A percentile compares a stretch with the other conserved stretches of the same genome.
These are phyloP conservation scores for Tolypocladium capitatum DNA, from an alignment of 2,329 filamentous ascomycete genomes.

Conservation along the genomic window DNA sequence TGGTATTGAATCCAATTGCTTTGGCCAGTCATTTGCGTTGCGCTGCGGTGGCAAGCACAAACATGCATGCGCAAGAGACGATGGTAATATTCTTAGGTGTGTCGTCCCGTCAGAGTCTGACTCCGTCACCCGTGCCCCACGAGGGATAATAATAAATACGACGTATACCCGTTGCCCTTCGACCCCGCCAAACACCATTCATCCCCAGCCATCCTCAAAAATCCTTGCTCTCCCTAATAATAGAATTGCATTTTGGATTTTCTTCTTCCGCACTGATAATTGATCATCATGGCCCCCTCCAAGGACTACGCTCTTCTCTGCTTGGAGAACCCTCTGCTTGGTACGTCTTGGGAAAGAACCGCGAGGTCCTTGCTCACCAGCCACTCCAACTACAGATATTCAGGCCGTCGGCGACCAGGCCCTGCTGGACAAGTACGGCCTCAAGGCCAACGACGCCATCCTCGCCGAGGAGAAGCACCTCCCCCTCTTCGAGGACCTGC, in stretches of 20 bases:
- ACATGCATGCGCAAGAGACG: background rate
- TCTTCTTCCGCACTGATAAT: background rate
- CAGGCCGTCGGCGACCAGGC: slow-evolving; percentile 72
- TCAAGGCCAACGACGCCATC: slow-evolving; percentile 96
- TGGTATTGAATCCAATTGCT: background rate
- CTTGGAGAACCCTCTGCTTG: slow-evolving; percentile 94
- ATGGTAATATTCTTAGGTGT: background rate
- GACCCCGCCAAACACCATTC: background rate
- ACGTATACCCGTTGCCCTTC: background rate
- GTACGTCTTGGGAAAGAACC: slow-evolving; percentile 33
- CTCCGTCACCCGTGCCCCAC: too few relatives aligned
- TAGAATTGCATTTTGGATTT: background rate
- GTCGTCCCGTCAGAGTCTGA: background rate
- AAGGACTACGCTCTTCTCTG: slow-evolving; percentile 84
- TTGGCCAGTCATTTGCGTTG: background rate
- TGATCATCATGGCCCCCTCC: slow-evolving; percentile 49
- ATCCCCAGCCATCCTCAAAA: background rate
- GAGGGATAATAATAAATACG: too few relatives aligned
- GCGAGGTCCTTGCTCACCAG: background rate
- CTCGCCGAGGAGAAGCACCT: slow-evolving; percentile 87
- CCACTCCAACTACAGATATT: slow-evolving; percentile 53
- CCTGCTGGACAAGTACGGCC: slow-evolving; percentile 79
- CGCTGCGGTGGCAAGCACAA: background rate
- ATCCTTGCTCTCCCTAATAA: background rate
- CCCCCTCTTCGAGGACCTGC: slow-evolving; percentile 81